A percentile compares a stretch with the other conserved stretches of the same genome.
phyloP scores from a whole-genome alignment of 805 yeast genomes.

The Candida awuae region DNA sequence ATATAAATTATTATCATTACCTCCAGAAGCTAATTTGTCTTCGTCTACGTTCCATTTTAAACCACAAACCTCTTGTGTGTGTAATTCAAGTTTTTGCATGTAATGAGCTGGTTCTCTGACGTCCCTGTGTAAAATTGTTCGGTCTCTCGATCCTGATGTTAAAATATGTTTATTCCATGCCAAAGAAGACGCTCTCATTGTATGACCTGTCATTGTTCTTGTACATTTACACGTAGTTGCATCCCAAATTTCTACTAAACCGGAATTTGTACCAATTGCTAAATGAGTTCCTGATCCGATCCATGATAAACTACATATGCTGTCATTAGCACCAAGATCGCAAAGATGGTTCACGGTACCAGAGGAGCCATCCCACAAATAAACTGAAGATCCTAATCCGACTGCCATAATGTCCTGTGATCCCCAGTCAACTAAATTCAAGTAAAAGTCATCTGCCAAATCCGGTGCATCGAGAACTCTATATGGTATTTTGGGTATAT shows the following conservation, averaged over 20 bases:
- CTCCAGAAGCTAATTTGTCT: conserved; percentile 90
- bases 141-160: conserved; percentile 81
- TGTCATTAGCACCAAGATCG: conserved; percentile 56
- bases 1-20: conserved; percentile 80
- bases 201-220: conserved; percentile 89
- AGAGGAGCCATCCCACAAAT: conserved; percentile 81
- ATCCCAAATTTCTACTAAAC: conserved; percentile 93
- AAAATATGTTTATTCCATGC: conserved; percentile 92
- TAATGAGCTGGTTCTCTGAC: conserved; percentile 82
- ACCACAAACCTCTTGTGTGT: conserved; percentile 95
- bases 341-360: conserved; percentile 79
- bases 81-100: conserved; percentile 58
- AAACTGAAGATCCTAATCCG: conserved; percentile 81
- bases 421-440: conserved; percentile 94
- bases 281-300: conserved; percentile 89
- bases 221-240: conserved; percentile 74
- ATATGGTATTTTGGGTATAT: conserved; percentile 79
- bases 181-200: conserved; percentile 72
- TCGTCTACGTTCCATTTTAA: conserved; percentile 88
- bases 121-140: conserved; percentile 80
- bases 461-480: conserved; percentile 95
- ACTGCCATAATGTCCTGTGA: conserved; percentile 82
- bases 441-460: conserved; percentile 85
- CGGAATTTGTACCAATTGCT: conserved; percentile 84
- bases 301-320: conserved; percentile 83